phyloP scores from a whole-genome alignment of 495 filamentous ascomycete genomes.

The Rostrohypoxylon terebratum region DNA sequence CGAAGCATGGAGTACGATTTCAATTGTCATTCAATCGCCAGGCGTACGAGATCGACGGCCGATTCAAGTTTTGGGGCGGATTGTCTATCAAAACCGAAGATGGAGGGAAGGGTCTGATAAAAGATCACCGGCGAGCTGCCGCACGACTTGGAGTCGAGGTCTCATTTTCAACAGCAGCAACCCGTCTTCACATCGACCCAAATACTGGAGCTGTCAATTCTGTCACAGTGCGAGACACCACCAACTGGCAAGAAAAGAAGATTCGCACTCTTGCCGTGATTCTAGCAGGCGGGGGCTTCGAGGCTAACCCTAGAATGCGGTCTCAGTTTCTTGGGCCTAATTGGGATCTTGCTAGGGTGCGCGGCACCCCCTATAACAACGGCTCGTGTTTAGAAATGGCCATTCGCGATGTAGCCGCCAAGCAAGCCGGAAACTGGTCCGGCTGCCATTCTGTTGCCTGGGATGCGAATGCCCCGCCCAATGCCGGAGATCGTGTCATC shows the following conservation, averaged over 20 bases:
- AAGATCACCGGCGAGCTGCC: slow-evolving; percentile 64
- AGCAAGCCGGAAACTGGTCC: slow-evolving; percentile 66
- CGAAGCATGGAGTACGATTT: too few relatives aligned
- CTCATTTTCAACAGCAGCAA: too few relatives aligned
- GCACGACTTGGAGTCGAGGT: not conserved
- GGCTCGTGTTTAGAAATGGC: slow-evolving; percentile 55
- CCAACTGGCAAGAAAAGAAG: slow-evolving; percentile 43
- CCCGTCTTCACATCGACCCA: too few relatives aligned
- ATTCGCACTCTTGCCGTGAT: slow-evolving; percentile 57
- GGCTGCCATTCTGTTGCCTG: slow-evolving; percentile 72
- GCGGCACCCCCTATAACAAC: slow-evolving; percentile 71
- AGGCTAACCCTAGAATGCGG: slow-evolving; percentile 66
- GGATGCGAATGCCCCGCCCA: slow-evolving; percentile 67
- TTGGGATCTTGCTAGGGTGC: slow-evolving; percentile 70
- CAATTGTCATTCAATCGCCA: slow-evolving; percentile 67
- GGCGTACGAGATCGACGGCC: slow-evolving; percentile 66
- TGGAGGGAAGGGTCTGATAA: slow-evolving; percentile 36
- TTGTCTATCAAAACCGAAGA: slow-evolving; percentile 46
- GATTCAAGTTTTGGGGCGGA: slow-evolving; percentile 72
- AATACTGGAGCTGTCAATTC: not conserved
- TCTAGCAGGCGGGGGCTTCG: slow-evolving; percentile 71
- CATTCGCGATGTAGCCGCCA: slow-evolving; percentile 65
- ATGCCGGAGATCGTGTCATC: slow-evolving; percentile 63
- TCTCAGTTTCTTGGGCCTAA: slow-evolving; percentile 68
- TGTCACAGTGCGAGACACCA: slow-evolving; percentile 53